Evolutionary conservation across 108 stramenopile genomes (phyloP).

Genomic region (Cyclostephanos invisitatus): DNA sequence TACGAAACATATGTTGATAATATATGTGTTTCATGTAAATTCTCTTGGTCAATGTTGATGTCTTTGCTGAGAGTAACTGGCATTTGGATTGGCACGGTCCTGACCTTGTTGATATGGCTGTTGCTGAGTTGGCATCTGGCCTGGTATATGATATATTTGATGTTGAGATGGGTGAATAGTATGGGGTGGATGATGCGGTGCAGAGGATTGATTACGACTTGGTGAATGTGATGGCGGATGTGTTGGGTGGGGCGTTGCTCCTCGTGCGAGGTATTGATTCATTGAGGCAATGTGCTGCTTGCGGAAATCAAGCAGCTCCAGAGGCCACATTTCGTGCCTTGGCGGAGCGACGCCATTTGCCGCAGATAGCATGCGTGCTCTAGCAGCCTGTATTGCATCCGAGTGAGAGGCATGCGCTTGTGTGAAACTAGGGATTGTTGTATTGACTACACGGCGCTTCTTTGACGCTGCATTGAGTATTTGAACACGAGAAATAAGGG

Average conservation of each 20-base stretch:
- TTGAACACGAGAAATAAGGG: conserved; percentile 13
- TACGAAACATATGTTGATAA: not conserved
- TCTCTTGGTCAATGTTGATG: conserved; percentile 2
- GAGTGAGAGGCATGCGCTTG: conserved; percentile 73
- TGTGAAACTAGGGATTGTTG: conserved; percentile 58
- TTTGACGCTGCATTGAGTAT: conserved; percentile 24
- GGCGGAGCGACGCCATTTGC: conserved; percentile 45
- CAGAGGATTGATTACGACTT: conserved; percentile 3
- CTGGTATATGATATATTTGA: conserved; percentile 1
- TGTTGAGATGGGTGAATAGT: conserved; percentile 7
- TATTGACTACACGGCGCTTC: conserved; percentile 46
- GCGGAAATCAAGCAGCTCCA: conserved; percentile 68
- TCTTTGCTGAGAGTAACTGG: conserved; percentile 1
- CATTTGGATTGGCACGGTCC: conserved; percentile 15
- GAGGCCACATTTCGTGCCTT: conserved; percentile 79
- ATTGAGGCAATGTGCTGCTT: conserved; percentile 51
- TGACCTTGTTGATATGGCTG: conserved; percentile 7
- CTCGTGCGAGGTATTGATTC: conserved; percentile 11
- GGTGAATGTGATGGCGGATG: conserved; percentile 13
- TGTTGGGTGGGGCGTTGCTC: conserved; percentile 7
- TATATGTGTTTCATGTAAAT: not conserved
- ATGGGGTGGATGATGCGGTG: conserved; percentile 9
- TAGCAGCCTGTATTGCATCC: conserved; percentile 65
- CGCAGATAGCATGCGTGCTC: conserved; percentile 12
- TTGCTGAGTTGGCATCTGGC: conserved; percentile 11